These are phyloP conservation scores for Elaeis guineensis DNA, from an alignment of 176 grass and related monocot genomes.

Conservation along the genomic window DNA sequence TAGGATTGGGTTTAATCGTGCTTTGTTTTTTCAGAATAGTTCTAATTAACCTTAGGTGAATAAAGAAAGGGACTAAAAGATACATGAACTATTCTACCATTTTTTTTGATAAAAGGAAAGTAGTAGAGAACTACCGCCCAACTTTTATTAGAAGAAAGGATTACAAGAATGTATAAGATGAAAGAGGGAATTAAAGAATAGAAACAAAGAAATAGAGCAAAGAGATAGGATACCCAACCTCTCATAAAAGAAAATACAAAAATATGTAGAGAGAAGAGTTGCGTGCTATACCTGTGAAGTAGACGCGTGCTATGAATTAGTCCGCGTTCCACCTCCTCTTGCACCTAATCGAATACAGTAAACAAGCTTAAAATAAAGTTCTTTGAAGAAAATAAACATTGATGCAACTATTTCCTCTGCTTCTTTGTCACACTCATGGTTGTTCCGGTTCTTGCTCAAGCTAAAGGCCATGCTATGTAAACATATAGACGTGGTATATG, in stretches of 20 bases:
- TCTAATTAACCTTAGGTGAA: too few species aligned
- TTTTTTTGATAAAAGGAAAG: too few species aligned
- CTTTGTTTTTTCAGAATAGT: background rate
- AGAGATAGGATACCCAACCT: too few species aligned
- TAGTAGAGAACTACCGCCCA: too few species aligned
- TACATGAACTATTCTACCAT: background rate
- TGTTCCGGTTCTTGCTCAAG: background rate
- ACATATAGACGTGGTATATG: too few species aligned
- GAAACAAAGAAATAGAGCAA: too few species aligned
- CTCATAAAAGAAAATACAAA: too few species aligned
- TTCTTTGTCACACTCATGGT: background rate
- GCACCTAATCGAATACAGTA: constrained; percentile 36
- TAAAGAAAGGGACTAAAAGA: background rate
- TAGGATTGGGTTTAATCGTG: background rate
- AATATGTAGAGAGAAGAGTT: too few species aligned
- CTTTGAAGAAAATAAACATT: background rate
- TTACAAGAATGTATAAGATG: too few species aligned
- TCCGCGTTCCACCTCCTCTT: constrained; percentile 69
- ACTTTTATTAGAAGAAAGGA: too few species aligned
- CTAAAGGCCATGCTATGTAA: too few species aligned
- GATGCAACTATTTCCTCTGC: background rate
- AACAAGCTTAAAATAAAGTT: constrained; percentile 11
- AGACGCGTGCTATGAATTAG: constrained; percentile 36
- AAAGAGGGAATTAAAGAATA: too few species aligned
- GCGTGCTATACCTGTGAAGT: constrained; percentile 28